phyloP scores from a whole-genome alignment of 495 filamentous ascomycete species.

The Penicillium macrosclerotiorum region DNA sequence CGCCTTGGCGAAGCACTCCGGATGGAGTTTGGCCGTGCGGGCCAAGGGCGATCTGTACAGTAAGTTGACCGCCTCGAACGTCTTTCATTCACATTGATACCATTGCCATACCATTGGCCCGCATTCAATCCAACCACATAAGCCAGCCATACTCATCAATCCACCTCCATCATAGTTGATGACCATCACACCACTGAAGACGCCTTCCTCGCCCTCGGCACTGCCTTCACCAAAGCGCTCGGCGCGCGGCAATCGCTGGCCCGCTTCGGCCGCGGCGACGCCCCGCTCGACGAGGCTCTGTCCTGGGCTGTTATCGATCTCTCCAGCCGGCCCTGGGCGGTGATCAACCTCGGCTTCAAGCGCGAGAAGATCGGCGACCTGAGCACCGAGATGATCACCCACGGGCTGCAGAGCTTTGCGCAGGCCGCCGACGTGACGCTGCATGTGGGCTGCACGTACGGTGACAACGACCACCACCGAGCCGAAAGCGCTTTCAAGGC shows the following conservation, averaged over 20 bases:
- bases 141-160: not conserved
- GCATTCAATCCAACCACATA: no score
- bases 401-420: conserved; percentile 91
- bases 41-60: conserved; percentile 90
- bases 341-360: conserved; percentile 75
- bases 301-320: conserved; percentile 93
- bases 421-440: conserved; percentile 86
- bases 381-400: conserved; percentile 95
- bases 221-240: conserved; percentile 76
- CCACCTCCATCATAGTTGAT: conserved; percentile 61
- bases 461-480: conserved; percentile 92
- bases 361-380: conserved; percentile 92
- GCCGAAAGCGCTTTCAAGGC: conserved; percentile 99
- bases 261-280: conserved; percentile 87
- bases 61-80: conserved; percentile 39
- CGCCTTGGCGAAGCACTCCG: conserved; percentile 90
- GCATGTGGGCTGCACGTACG: conserved; percentile 85
- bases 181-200: conserved; percentile 99
- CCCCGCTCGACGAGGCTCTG: conserved; percentile 91
- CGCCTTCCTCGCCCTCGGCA: conserved; percentile 84
- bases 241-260: conserved; percentile 73
- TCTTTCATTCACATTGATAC: no score
- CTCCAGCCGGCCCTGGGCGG: conserved; percentile 81
- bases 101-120: no score
- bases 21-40: conserved; percentile 80